Evolutionary conservation across 805 yeast species (phyloP), one percentile per base, ranked within the genome.

Genomic region (Yamadazyma scolyti): DNA sequence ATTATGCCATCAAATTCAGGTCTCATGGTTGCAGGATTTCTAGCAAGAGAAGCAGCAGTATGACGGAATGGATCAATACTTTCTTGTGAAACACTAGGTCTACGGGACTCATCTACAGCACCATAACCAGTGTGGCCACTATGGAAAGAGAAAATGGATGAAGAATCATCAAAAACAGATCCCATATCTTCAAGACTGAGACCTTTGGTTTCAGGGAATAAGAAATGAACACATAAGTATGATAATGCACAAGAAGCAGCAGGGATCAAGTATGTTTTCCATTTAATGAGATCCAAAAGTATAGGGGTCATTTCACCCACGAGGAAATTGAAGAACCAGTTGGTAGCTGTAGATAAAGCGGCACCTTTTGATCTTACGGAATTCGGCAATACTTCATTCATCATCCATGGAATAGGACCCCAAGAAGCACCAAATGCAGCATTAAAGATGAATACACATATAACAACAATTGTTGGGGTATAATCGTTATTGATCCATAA

Each of bases 391-490:
- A 89, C 86, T 58, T 86, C 96, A 39, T 85, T 81, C 44, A 89
- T 86, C 54, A 82, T 78, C 96, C 96, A 87, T 9, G 95, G 95
- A 33, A 88, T 79, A 3, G 96, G 95, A 7, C 96, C 97, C 95
- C 96, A 89, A 33, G 90, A 79, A 48, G 77, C 78, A 11, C 96
- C 96, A 59, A 88, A 88, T 3, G 79, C 77, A 1, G 94, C 84
- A 49, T 86, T 88, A 63, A 79, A 85, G 10, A 85, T 58, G 32
- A 88, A 72, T 11, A 88, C 95, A 47, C 82, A 76, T 2, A 74
- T 48, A 2, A 87, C 96, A 20, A 87, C 95, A 39, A 77, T 53
- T 11, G 68, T 65, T 8, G 95, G 82, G 2, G 95, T 84, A 34
- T 64, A 55, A 5, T 33, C 37, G 40, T 62, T 54, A 39, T 62